Evolutionary conservation across 164 flowering plant genomes (phyloP).

Genomic region (Vitis cinerea): DNA sequence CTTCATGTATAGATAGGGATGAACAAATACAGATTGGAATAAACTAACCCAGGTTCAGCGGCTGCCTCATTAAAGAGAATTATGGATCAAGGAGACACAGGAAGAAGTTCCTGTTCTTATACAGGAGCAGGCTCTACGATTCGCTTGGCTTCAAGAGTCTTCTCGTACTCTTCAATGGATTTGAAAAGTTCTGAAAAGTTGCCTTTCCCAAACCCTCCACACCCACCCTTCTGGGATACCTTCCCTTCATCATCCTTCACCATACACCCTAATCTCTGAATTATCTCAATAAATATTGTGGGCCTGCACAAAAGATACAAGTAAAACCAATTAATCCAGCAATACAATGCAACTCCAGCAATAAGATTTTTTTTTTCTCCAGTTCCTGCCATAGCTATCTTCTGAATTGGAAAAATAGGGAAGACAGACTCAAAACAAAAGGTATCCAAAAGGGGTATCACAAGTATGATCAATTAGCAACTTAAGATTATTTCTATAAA

Average conservation of each 20-base stretch:
- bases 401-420: no score
- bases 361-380: no score
- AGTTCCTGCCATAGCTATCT: background rate
- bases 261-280: slow-evolving; percentile 86
- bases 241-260: slow-evolving; percentile 60
- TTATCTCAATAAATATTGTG: slow-evolving; percentile 81
- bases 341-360: background rate
- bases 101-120: slow-evolving; percentile 3
- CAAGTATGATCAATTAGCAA: no score
- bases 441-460: no score
- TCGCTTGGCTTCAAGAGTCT: slow-evolving; percentile 64
- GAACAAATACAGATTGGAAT: no score
- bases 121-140: slow-evolving; percentile 23
- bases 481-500: no score
- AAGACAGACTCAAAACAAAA: no score
- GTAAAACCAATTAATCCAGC: background rate
- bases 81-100: background rate
- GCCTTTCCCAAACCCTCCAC: slow-evolving; percentile 95
- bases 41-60: background rate
- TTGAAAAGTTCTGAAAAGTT: slow-evolving; percentile 88
- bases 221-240: slow-evolving; percentile 72
- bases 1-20: no score
- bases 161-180: slow-evolving; percentile 90
- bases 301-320: slow-evolving; percentile 48
- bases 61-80: background rate